A percentile compares a stretch with the other conserved stretches of the same genome.
phyloP scores from a whole-genome alignment of 116 monocot species.

The Iris pallida region DNA sequence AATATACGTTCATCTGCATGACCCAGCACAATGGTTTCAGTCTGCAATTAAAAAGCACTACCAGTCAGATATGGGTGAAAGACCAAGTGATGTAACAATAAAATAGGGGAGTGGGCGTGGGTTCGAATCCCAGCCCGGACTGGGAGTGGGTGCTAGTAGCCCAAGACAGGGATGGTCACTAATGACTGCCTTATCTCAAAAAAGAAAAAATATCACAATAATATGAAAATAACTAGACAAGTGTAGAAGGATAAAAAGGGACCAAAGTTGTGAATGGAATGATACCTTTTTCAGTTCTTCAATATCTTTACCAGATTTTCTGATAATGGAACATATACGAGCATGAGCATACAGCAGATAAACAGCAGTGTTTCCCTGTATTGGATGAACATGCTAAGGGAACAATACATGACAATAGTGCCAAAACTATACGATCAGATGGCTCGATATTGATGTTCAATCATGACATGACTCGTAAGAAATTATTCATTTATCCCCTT shows the following conservation, averaged over 20 bases:
- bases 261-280: neutral
- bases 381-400: constrained; percentile 4
- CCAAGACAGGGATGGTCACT: neutral
- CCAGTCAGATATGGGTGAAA: too few relatives aligned
- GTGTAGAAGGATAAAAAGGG: too few relatives aligned
- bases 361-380: constrained; percentile 96
- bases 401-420: neutral
- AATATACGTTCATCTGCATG: constrained; percentile 83
- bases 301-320: constrained; percentile 83
- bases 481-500: too few relatives aligned
- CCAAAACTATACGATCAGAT: neutral
- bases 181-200: neutral
- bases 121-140: too few relatives aligned
- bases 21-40: constrained; percentile 44
- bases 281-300: constrained; percentile 72
- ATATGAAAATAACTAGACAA: too few relatives aligned
- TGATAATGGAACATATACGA: constrained; percentile 93
- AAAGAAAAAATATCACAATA: neutral
- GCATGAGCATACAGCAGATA: constrained; percentile 98
- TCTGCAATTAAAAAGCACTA: constrained; percentile 26
- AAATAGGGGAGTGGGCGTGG: too few relatives aligned
- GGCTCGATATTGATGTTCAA: neutral
- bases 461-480: too few relatives aligned
- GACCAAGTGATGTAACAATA: too few relatives aligned
- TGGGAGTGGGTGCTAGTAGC: neutral